Evolutionary conservation across 1,284 basidiomycete species (phyloP), one percentile per base, ranked within the genome.

Genomic region (Cryptococcus hybrid): DNA sequence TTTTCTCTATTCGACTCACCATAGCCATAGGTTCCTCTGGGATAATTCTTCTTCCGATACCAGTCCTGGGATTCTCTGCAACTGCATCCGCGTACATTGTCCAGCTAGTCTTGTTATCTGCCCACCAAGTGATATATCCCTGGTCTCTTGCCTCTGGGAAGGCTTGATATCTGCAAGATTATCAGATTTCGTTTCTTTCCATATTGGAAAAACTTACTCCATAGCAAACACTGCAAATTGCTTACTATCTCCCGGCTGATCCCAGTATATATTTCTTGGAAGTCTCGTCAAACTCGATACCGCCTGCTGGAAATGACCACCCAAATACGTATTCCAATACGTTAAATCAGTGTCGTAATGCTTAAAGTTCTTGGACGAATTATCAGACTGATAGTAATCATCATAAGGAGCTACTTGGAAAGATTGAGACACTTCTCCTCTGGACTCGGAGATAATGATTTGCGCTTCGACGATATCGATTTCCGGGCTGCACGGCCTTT

Each of bases 291-390:
- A 78, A 80, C 64, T 83, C 2, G 87, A 89, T 24, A 87, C 70
- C 30, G 88, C 87, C 76, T 94, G 88, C 76, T 95, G 92, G 72
- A 82, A 90, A n/a, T 79, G 70, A 42, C 87, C 87, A 24, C 92
- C 92, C 52, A 81, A 83, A 76, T 92, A 94, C 3, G 77, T 59
- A 76, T 93, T 93, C 66, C 81, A 83, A 57, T 87, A 78, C 1
- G 83, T 82, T n/a, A 86, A 82, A 36, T 78, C 54, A 2, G 60
- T 50, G 49, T 79, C 68, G 61, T 69, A 71, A 5, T 55, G 58
- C 7, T 60, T 57, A 2, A 66, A 63, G 15, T 61, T 80, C 3
- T 83, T 74, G 5, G 82, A 67, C 3, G 77, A 73, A 65, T 85
- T 83, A 67, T 82, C 78, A 68, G 84, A 87, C 56, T 84, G 62